Conservation (phyloP, 768 basidiomycete genomes). For the Russula emetica region DNA sequence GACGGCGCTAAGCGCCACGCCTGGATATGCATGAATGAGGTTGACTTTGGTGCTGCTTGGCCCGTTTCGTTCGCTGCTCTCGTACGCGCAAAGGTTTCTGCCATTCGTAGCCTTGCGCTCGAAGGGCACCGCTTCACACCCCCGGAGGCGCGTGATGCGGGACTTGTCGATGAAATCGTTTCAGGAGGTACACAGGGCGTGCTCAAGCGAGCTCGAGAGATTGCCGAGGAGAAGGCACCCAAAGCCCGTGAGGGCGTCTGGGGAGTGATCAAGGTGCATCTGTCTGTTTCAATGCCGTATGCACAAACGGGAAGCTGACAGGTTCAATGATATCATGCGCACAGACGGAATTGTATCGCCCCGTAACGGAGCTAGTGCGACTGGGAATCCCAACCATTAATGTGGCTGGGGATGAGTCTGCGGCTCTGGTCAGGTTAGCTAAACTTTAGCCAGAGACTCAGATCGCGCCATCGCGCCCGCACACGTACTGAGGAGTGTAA, state of each 20-base stretch:
- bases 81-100: constrained; percentile 59
- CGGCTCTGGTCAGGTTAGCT: constrained; percentile 44
- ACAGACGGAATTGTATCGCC: constrained; percentile 57
- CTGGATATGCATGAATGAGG: constrained; percentile 94
- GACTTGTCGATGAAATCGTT: constrained; percentile 68
- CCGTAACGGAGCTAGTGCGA: constrained; percentile 42
- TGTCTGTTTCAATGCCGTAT: neutral
- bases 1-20: constrained; percentile 72
- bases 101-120: constrained; percentile 68
- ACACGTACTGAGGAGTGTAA: neutral
- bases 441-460: constrained; percentile 15
- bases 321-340: constrained; percentile 19
- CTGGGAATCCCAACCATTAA: constrained; percentile 39
- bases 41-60: constrained; percentile 75
- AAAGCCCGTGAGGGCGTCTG: constrained; percentile 60
- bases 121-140: constrained; percentile 80
- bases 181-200: constrained; percentile 55
- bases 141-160: constrained; percentile 57
- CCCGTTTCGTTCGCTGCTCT: constrained; percentile 68
- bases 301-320: neutral
- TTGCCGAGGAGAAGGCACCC: constrained; percentile 50
- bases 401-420: constrained; percentile 45
- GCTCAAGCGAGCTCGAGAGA: constrained; percentile 56
- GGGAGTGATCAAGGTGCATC: constrained; percentile 64
- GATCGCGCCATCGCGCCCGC: neutral